Evolutionary conservation across 257 asterid genomes (phyloP).

Genomic region (Gardenia jasminoides): DNA sequence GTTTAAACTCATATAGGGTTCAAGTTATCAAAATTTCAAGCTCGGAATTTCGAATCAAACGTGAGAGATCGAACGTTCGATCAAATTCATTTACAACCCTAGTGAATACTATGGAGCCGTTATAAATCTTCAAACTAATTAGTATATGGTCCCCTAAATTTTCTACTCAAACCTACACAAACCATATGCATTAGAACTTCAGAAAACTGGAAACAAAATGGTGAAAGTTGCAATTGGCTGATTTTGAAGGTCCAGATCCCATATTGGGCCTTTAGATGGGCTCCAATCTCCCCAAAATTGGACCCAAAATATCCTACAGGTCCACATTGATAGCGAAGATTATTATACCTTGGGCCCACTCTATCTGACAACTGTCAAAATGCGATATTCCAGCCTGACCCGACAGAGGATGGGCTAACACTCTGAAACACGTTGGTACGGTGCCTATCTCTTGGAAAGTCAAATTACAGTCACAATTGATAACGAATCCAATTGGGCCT

Average conservation of each 20-base stretch:
- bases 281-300: not conserved
- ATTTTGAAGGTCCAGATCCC: not conserved
- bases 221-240: not conserved
- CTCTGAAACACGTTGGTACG: not conserved
- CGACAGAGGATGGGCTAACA: conserved; percentile 13
- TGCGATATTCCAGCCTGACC: not conserved
- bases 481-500: conserved; percentile 19
- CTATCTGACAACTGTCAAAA: conserved; percentile 3
- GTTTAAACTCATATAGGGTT: too few species aligned
- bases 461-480: not conserved
- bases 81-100: not conserved
- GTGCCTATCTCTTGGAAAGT: not conserved
- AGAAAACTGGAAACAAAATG: not conserved
- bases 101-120: too few species aligned
- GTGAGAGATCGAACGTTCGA: too few species aligned
- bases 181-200: not conserved
- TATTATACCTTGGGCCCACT: conserved; percentile 1
- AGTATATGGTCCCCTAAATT: not conserved
- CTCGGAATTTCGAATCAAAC: too few species aligned
- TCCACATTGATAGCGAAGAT: not conserved
- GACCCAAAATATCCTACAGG: not conserved
- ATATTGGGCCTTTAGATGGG: not conserved
- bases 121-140: not conserved
- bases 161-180: not conserved
- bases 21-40: too few species aligned